Evolutionary conservation across 768 basidiomycete genomes (phyloP).

Genomic region (Russula abietina): DNA sequence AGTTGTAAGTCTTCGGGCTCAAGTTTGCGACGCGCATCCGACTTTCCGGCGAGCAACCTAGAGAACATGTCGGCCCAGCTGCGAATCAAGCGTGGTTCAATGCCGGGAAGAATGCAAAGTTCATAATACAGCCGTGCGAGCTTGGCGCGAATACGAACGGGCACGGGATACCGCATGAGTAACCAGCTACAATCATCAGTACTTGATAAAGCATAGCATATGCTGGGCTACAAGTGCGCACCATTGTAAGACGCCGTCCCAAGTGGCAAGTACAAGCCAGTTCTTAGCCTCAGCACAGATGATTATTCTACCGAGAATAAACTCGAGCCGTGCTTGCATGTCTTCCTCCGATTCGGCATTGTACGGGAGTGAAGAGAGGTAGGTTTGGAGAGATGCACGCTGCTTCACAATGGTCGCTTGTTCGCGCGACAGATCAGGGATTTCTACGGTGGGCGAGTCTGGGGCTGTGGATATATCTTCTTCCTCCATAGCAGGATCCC

Average conservation of each 20-base stretch:
- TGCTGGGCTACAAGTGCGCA: slow-evolving; percentile 29
- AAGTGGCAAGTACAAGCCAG: slow-evolving; percentile 66
- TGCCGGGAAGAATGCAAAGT: slow-evolving; percentile 66
- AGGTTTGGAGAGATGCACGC: slow-evolving; percentile 53
- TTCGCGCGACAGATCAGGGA: slow-evolving; percentile 28
- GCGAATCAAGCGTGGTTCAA: slow-evolving; percentile 64
- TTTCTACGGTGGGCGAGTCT: slow-evolving; percentile 37
- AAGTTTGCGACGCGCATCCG: slow-evolving; percentile 59
- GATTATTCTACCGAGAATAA: slow-evolving; percentile 61
- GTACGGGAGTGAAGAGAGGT: slow-evolving; percentile 66
- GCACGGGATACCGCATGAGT: slow-evolving; percentile 72
- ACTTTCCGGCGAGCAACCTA: slow-evolving; percentile 61
- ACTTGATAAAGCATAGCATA: neutral
- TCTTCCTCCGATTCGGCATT: slow-evolving; percentile 62
- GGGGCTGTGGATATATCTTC: slow-evolving; percentile 40
- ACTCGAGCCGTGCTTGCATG: slow-evolving; percentile 65
- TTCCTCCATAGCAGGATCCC: slow-evolving; percentile 40
- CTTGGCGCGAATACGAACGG: slow-evolving; percentile 60
- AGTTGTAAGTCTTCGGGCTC: slow-evolving; percentile 62
- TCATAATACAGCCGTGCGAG: slow-evolving; percentile 75
- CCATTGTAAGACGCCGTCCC: slow-evolving; percentile 81
- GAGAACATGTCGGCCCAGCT: slow-evolving; percentile 77
- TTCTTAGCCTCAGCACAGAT: slow-evolving; percentile 70
- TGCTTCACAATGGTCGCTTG: slow-evolving; percentile 47
- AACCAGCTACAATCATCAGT: slow-evolving; percentile 52